These are phyloP conservation scores for Cardiosporidium cionae DNA, from an alignment of 169 alveolate genomes.

Conservation along the genomic window DNA sequence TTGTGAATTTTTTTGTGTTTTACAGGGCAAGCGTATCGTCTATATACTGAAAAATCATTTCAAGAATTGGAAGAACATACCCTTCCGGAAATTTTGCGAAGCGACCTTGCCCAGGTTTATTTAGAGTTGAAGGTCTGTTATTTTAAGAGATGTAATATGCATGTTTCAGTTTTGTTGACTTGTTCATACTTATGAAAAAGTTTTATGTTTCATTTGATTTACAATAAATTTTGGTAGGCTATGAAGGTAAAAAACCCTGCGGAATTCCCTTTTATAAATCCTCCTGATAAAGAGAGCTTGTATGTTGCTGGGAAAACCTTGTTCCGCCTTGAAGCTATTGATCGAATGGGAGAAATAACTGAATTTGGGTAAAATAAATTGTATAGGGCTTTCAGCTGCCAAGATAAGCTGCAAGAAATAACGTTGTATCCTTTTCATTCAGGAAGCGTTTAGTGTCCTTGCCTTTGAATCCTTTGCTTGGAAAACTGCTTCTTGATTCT, in stretches of 20 bases:
- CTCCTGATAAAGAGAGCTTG: conserved; percentile 97
- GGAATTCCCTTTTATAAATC: conserved; percentile 97
- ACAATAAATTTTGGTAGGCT: not conserved
- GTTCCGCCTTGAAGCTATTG: conserved; percentile 89
- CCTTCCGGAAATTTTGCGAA: conserved; percentile 9
- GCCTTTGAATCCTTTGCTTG: conserved; percentile 95
- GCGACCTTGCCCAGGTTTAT: conserved; percentile 25
- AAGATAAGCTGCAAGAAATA: not conserved
- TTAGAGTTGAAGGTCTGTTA: conserved; percentile 19
- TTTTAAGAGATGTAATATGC: no score
- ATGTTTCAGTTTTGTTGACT: no score
- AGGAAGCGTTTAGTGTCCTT: conserved; percentile 85
- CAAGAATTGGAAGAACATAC: not conserved
- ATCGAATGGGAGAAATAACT: conserved; percentile 94
- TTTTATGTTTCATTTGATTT: not conserved
- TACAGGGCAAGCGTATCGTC: conserved; percentile 9
- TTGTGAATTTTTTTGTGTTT: not conserved
- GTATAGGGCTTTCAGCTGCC: not conserved
- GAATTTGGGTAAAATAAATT: conserved; percentile 61
- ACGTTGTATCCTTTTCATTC: not conserved
- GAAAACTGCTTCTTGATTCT: conserved; percentile 83
- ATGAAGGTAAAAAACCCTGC: conserved; percentile 1
- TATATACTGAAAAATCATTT: conserved; percentile 16
- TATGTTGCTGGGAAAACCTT: conserved; percentile 92
- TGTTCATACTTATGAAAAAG: no score